Percentiles rank a stretch among this genome's conserved stretches.
These are phyloP conservation scores for Akanthomyces dipterigenus DNA, from an alignment of 2,329 filamentous ascomycete species.

Conservation along the genomic window DNA sequence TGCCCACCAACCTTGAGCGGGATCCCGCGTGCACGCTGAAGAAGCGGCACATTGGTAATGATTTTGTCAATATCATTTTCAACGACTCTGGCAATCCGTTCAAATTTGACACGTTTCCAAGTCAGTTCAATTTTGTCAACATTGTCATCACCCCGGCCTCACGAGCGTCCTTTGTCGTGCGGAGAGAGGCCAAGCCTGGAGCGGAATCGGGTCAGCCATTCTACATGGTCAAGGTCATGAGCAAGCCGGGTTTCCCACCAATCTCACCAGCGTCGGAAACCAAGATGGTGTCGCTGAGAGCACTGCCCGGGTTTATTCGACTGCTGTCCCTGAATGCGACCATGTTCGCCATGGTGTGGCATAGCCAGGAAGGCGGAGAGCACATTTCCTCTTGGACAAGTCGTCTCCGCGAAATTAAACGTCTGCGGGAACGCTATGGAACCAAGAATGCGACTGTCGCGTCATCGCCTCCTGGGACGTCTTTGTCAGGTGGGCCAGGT, in stretches of 20 bases:
- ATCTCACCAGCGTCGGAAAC: constrained; percentile 84
- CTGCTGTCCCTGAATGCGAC: constrained; percentile 88
- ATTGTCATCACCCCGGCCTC: constrained; percentile 92
- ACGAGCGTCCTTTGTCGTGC: constrained; percentile 65
- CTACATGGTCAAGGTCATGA: constrained; percentile 86
- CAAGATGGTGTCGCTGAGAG: constrained; percentile 79
- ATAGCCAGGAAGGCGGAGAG: constrained; percentile 67
- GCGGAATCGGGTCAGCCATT: constrained; percentile 46
- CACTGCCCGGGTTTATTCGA: constrained; percentile 78
- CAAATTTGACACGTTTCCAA: constrained; percentile 84
- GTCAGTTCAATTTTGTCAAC: constrained; percentile 93
- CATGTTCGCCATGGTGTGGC: constrained; percentile 90
- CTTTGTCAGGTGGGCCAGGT: constrained; percentile 14
- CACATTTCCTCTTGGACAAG: constrained; percentile 86
- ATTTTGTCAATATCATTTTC: constrained; percentile 97
- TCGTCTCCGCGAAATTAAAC: constrained; percentile 76
- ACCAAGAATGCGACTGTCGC: constrained; percentile 27
- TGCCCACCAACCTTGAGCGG: constrained; percentile 78
- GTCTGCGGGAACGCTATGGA: constrained; percentile 64
- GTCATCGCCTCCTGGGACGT: constrained; percentile 24
- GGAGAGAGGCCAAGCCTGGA: constrained; percentile 37
- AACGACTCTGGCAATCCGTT: constrained; percentile 92
- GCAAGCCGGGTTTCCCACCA: constrained; percentile 81
- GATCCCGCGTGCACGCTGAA: constrained; percentile 75
- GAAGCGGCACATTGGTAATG: constrained; percentile 94